Evolutionary conservation across 257 asterid species (phyloP).

Genomic region (Ajuga chamaepitys): DNA sequence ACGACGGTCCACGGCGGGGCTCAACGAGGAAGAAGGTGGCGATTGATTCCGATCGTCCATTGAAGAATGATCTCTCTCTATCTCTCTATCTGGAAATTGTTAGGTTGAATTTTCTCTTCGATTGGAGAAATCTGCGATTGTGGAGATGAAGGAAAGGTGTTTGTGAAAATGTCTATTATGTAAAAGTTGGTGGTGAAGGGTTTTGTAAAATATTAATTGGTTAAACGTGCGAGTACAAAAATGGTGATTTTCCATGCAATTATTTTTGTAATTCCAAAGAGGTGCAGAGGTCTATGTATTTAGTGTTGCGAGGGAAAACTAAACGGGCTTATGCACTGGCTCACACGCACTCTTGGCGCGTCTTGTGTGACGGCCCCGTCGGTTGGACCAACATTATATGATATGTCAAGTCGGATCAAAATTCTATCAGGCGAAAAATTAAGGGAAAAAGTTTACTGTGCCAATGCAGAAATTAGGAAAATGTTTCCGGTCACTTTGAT

Average conservation of each 20-base stretch:
- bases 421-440: no score
- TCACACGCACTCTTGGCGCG: no score
- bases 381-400: no score
- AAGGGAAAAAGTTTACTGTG: no score
- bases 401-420: no score
- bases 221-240: slow-evolving; percentile 27
- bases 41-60: slow-evolving; percentile 24
- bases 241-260: slow-evolving; percentile 38
- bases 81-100: background rate
- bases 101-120: background rate
- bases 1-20: slow-evolving; percentile 22
- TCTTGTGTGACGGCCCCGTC: no score
- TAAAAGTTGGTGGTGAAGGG: background rate
- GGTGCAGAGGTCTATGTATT: slow-evolving; percentile 34
- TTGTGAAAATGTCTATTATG: slow-evolving; percentile 2
- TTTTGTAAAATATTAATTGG: slow-evolving; percentile 9
- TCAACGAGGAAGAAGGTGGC: slow-evolving; percentile 13
- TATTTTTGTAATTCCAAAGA: slow-evolving; percentile 35
- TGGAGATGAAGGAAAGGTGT: background rate
- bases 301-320: slow-evolving; percentile 25
- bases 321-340: background rate
- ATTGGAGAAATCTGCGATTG: background rate
- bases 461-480: no score
- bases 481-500: no score
- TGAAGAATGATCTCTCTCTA: background rate